Percentiles rank a stretch among this genome's conserved stretches.
Conservation (phyloP, 768 basidiomycete genomes). For the Tricholoma flavovirens region DNA sequence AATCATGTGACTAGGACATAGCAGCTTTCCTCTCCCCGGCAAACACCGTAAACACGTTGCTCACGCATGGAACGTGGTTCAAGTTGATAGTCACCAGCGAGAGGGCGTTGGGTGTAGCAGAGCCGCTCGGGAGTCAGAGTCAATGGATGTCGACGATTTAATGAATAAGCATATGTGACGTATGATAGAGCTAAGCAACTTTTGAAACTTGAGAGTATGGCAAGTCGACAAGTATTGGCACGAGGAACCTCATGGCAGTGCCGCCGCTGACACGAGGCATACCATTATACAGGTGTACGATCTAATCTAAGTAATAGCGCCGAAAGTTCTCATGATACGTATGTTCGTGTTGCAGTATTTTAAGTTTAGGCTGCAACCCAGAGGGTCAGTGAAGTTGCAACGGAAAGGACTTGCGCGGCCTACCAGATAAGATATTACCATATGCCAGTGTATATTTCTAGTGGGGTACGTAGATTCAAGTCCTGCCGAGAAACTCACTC, state of each 20-base stretch:
- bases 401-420: background rate
- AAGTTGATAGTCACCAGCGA: no score
- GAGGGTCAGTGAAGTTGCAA: background rate
- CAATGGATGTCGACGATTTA: no score
- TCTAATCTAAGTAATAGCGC: background rate
- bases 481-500: background rate
- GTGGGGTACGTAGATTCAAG: background rate
- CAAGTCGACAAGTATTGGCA: no score
- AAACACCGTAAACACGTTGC: constrained; percentile 24
- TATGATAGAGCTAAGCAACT: no score
- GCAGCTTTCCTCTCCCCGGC: constrained; percentile 16
- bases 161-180: no score
- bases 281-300: background rate
- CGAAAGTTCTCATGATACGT: background rate
- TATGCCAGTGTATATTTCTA: no score
- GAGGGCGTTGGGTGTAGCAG: no score
- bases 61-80: background rate
- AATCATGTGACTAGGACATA: constrained; percentile 24
- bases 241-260: background rate
- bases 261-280: background rate
- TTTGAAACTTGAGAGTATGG: no score
- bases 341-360: background rate
- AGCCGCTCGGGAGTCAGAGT: no score
- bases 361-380: background rate
- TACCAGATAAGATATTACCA: background rate